Evolutionary conservation across 257 asterid species (phyloP).

Genomic region (Jacaranda copaia): DNA sequence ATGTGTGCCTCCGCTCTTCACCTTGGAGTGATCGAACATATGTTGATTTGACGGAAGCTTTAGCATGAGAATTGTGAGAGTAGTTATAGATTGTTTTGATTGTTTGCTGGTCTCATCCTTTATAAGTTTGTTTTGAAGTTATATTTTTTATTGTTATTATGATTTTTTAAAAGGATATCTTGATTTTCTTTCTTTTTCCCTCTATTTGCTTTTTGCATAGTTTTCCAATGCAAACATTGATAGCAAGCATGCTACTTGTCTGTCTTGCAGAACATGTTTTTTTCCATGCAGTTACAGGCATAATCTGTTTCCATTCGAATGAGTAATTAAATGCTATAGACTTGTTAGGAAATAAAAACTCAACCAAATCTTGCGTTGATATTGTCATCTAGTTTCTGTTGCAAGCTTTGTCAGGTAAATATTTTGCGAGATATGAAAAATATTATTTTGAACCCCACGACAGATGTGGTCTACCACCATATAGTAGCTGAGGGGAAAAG

Average conservation of each 20-base stretch:
- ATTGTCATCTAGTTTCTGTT: too few relatives aligned
- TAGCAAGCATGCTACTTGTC: background rate
- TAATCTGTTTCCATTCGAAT: conserved; percentile 7
- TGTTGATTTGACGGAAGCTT: conserved; percentile 38
- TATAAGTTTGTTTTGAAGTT: conserved; percentile 6
- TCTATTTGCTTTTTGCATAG: background rate
- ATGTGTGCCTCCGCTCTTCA: conserved; percentile 42
- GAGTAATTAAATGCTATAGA: background rate
- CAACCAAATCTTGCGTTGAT: background rate
- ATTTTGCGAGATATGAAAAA: too few relatives aligned
- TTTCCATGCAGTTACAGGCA: background rate
- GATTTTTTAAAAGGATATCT: background rate
- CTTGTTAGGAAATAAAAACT: background rate
- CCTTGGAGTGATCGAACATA: conserved; percentile 38
- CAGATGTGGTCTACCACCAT: too few relatives aligned
- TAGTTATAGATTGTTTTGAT: conserved; percentile 32
- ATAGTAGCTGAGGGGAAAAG: too few relatives aligned
- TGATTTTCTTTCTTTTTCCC: background rate
- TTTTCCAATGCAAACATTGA: background rate
- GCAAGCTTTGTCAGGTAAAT: background rate
- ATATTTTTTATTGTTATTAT: background rate
- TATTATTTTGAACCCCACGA: too few relatives aligned
- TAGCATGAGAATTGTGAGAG: conserved; percentile 31
- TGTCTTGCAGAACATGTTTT: background rate
- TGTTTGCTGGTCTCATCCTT: conserved; percentile 14